Percentiles rank a stretch among this genome's conserved stretches.
Conservation (phyloP, 768 basidiomycete species). For the Boletus reticulatus region DNA sequence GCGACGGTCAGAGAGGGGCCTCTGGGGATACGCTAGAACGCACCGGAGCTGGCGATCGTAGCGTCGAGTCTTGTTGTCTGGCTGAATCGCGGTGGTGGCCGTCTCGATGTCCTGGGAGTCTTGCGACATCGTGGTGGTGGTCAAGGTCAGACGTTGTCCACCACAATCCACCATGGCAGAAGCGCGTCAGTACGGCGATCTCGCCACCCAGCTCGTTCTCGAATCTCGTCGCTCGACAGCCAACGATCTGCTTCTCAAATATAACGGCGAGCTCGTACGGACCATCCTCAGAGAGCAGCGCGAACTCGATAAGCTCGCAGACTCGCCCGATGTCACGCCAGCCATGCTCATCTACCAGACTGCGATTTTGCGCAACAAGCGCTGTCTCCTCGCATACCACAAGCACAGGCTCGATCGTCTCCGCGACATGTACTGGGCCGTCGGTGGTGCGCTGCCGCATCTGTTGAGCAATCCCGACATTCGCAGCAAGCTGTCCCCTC, state of each 20-base stretch:
- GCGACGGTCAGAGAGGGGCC: not conserved
- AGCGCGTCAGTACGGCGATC: slow-evolving; percentile 66
- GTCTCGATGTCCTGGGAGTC: slow-evolving; percentile 48
- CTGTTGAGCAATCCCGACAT: slow-evolving; percentile 67
- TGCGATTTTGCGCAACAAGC: slow-evolving; percentile 87
- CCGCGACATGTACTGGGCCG: slow-evolving; percentile 85
- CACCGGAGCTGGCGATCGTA: slow-evolving; percentile 96
- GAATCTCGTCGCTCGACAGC: slow-evolving; percentile 85
- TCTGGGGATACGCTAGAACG: slow-evolving; percentile 9
- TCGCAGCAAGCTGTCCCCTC: slow-evolving; percentile 71
- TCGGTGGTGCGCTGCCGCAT: slow-evolving; percentile 84
- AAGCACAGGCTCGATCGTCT: slow-evolving; percentile 80
- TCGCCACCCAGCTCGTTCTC: slow-evolving; percentile 81
- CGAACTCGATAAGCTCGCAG: slow-evolving; percentile 65
- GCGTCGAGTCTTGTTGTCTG: slow-evolving; percentile 84
- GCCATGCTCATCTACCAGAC: slow-evolving; percentile 85
- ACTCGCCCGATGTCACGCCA: slow-evolving; percentile 47
- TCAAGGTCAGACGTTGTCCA: not conserved
- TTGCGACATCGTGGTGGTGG: slow-evolving; percentile 28
- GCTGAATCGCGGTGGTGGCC: slow-evolving; percentile 49
- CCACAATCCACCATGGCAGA: slow-evolving; percentile 36
- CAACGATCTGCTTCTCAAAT: slow-evolving; percentile 83
- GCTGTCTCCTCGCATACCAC: slow-evolving; percentile 95
- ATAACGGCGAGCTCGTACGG: slow-evolving; percentile 87
- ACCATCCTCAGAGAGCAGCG: slow-evolving; percentile 89